Evolutionary conservation across 1,284 basidiomycete genomes (phyloP).

Genomic region (Sporisorium exsertum): DNA sequence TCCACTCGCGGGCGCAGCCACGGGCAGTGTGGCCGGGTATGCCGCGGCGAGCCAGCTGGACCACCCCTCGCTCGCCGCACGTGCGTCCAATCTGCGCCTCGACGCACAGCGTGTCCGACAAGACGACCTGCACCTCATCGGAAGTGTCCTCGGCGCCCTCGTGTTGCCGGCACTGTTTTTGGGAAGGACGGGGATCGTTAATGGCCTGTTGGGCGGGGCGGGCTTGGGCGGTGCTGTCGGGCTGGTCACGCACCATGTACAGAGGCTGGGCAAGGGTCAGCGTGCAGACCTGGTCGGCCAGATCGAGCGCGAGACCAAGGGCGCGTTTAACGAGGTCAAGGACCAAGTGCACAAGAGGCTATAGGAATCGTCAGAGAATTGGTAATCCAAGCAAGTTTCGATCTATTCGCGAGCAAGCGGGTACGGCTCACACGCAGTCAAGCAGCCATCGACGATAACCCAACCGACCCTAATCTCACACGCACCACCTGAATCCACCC

Average conservation of each 20-base stretch:
- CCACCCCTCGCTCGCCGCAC: constrained; percentile 30
- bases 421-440: no score
- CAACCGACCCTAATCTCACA: no score
- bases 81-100: constrained; percentile 18
- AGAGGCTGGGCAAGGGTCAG: constrained; percentile 27
- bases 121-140: constrained; percentile 66
- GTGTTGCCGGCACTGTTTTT: constrained; percentile 62
- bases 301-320: constrained; percentile 4
- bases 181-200: constrained; percentile 59
- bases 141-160: constrained; percentile 58
- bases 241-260: constrained; percentile 51
- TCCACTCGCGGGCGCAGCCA: constrained; percentile 45
- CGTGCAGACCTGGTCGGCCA: not conserved
- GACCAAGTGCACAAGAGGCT: constrained; percentile 16
- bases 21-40: constrained; percentile 46
- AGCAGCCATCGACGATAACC: no score
- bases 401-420: no score
- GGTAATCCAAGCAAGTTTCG: no score
- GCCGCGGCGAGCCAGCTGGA: constrained; percentile 38
- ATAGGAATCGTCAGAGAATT: no score
- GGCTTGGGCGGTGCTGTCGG: constrained; percentile 61
- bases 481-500: not conserved
- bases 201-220: constrained; percentile 62
- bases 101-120: constrained; percentile 49
- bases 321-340: constrained; percentile 13